Percentiles rank a stretch among this genome's conserved stretches.
Conservation (phyloP, 164 flowering plant genomes). For the Piper longum region DNA sequence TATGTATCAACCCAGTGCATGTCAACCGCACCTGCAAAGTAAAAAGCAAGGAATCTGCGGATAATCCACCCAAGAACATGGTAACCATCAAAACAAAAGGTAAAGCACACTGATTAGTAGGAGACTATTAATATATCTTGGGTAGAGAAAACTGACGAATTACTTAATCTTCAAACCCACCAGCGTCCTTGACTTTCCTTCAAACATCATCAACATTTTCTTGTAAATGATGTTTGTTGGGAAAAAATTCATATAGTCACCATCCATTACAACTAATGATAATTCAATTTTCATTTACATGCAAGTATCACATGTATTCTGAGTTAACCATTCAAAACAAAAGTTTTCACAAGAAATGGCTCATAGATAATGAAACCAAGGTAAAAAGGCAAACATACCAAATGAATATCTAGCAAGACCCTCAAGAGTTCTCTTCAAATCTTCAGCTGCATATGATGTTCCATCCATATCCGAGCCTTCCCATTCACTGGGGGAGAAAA, state of each 20-base stretch:
- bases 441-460: constrained; percentile 66
- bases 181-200: no score
- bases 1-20: constrained; percentile 97
- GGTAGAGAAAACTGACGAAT: no score
- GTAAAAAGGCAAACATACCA: constrained; percentile 31
- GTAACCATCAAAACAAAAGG: no score
- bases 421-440: constrained; percentile 83
- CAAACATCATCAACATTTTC: no score
- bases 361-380: no score
- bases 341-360: not conserved
- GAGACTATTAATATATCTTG: no score
- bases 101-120: no score
- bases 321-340: not conserved
- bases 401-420: constrained; percentile 89
- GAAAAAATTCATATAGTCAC: no score
- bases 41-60: constrained; percentile 1
- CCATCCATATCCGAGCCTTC: constrained; percentile 64
- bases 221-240: no score
- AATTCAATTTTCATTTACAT: no score
- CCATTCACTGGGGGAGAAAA: constrained; percentile 76
- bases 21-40: constrained; percentile 70
- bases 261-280: no score
- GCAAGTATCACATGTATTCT: not conserved
- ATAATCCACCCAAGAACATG: not conserved
- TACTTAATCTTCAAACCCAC: no score